Evolutionary conservation across 768 basidiomycete genomes (phyloP).

Genomic region (Cyclocybe cylindracea): DNA sequence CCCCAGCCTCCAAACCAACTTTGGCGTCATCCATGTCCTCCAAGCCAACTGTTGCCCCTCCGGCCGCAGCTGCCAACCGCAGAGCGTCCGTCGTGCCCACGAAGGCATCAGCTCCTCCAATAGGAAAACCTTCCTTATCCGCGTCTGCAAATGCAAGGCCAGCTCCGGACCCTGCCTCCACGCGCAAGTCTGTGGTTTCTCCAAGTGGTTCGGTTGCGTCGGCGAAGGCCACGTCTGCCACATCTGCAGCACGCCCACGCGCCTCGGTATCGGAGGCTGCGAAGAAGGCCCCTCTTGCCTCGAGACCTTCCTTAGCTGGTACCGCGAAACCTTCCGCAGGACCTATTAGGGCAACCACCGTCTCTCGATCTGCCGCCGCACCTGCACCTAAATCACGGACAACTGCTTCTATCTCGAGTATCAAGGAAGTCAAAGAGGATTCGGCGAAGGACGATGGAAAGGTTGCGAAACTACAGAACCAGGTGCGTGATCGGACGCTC

Average conservation of each 20-base stretch:
- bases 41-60: slow-evolving; percentile 30
- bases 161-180: slow-evolving; percentile 27
- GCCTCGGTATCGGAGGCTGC: slow-evolving; percentile 68
- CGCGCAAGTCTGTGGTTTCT: slow-evolving; percentile 55
- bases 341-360: slow-evolving; percentile 28
- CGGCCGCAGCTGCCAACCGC: slow-evolving; percentile 32
- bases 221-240: slow-evolving; percentile 40
- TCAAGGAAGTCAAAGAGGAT: slow-evolving; percentile 68
- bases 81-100: slow-evolving; percentile 48
- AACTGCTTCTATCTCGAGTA: slow-evolving; percentile 69
- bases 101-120: slow-evolving; percentile 35
- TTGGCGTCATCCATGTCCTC: slow-evolving; percentile 25
- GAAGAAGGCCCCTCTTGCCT: slow-evolving; percentile 46
- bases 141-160: slow-evolving; percentile 42
- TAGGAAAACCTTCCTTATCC: slow-evolving; percentile 37
- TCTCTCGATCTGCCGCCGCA: slow-evolving; percentile 31
- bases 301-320: slow-evolving; percentile 43
- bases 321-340: slow-evolving; percentile 30
- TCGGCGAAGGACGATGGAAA: slow-evolving; percentile 31
- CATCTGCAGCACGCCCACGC: slow-evolving; percentile 54
- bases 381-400: slow-evolving; percentile 43
- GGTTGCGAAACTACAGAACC: slow-evolving; percentile 56
- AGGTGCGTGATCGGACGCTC: slow-evolving; percentile 40
- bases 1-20: slow-evolving; percentile 39
- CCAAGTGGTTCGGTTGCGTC: slow-evolving; percentile 54